Percentiles rank a stretch among this genome's conserved stretches.
Evolutionary conservation across 768 basidiomycete species (phyloP).

Genomic region (Lactifluus echinatus): DNA sequence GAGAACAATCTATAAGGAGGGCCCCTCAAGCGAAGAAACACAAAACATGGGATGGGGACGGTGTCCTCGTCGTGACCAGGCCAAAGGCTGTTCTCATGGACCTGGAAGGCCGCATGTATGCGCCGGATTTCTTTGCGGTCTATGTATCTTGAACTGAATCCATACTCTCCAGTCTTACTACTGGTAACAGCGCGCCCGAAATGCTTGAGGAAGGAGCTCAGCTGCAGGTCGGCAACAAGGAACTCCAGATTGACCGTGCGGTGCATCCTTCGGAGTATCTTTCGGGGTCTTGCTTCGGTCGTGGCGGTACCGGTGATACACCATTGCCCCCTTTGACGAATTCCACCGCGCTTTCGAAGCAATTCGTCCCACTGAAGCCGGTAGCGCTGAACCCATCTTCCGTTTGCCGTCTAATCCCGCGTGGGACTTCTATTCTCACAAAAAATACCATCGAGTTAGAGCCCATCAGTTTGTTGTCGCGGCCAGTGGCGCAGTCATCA

Average conservation of each 20-base stretch:
- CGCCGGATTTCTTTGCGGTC: background rate
- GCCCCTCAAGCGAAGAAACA: slow-evolving; percentile 70
- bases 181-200: slow-evolving; percentile 39
- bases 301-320: slow-evolving; percentile 22
- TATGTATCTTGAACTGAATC: background rate
- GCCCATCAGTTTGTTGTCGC: slow-evolving; percentile 27
- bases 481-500: background rate
- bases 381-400: slow-evolving; percentile 26
- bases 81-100: slow-evolving; percentile 45
- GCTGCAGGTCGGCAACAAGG: slow-evolving; percentile 42
- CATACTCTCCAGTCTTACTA: slow-evolving; percentile 36
- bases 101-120: slow-evolving; percentile 57
- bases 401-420: slow-evolving; percentile 19
- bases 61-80: slow-evolving; percentile 45
- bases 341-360: slow-evolving; percentile 28
- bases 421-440: slow-evolving; percentile 20
- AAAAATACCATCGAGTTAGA: slow-evolving; percentile 32
- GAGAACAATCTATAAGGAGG: slow-evolving; percentile 37
- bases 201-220: slow-evolving; percentile 32
- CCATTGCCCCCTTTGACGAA: slow-evolving; percentile 19
- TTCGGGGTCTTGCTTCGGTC: slow-evolving; percentile 58
- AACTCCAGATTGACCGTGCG: slow-evolving; percentile 54
- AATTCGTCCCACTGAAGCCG: slow-evolving; percentile 26
- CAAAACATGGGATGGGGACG: slow-evolving; percentile 87
- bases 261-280: slow-evolving; percentile 48